Evolutionary conservation across 2,329 filamentous ascomycete genomes (phyloP).

Genomic region (Botrytis cinerea): DNA sequence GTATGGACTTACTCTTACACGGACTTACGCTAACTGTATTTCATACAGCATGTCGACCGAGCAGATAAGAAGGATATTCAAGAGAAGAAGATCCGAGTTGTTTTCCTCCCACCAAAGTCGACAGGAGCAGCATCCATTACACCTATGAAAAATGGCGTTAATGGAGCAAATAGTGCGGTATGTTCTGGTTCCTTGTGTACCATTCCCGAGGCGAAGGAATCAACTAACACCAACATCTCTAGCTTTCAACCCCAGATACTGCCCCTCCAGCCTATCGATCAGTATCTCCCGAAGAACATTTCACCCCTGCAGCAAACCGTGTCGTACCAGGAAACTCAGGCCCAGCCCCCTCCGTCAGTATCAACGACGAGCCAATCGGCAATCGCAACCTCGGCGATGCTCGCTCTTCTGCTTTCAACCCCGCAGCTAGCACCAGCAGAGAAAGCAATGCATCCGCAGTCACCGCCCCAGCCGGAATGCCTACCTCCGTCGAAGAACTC

Average conservation of each 20-base stretch:
- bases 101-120: conserved; percentile 71
- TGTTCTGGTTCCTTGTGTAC: conserved; percentile 21
- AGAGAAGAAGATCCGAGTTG: conserved; percentile 94
- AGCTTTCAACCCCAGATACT: conserved; percentile 33
- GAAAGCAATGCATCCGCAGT: conserved; percentile 44
- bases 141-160: conserved; percentile 37
- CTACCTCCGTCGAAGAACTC: conserved; percentile 57
- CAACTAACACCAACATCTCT: conserved; percentile 12
- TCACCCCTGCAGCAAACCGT: conserved; percentile 39
- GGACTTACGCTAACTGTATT: conserved; percentile 4
- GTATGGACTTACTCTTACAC: background rate
- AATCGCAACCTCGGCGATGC: conserved; percentile 52
- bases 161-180: conserved; percentile 34
- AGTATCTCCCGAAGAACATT: conserved; percentile 49
- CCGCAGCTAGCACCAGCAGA: conserved; percentile 51
- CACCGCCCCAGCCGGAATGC: conserved; percentile 47
- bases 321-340: conserved; percentile 31
- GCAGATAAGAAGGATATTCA: conserved; percentile 75
- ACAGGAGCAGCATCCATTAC: conserved; percentile 30
- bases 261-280: conserved; percentile 56
- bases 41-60: conserved; percentile 71
- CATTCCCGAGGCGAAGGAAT: background rate
- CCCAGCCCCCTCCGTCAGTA: conserved; percentile 46
- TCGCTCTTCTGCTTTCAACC: conserved; percentile 69
- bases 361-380: conserved; percentile 46